A percentile compares a stretch with the other conserved stretches of the same genome.
These are phyloP conservation scores for Mycena metata DNA, from an alignment of 768 basidiomycete species.

Conservation along the genomic window DNA sequence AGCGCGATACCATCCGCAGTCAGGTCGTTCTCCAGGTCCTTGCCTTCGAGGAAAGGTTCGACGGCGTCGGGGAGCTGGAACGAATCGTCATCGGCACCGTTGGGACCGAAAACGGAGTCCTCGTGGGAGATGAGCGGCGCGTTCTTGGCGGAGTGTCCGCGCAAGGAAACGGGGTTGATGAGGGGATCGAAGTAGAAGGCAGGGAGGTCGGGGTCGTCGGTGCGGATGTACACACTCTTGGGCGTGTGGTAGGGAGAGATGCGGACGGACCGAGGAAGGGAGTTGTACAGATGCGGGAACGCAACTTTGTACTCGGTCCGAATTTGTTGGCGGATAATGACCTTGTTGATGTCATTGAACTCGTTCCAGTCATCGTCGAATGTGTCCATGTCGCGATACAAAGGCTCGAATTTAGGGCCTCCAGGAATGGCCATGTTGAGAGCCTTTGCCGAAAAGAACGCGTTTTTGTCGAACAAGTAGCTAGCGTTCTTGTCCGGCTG, in stretches of 20 bases:
- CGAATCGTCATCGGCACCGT: constrained; percentile 86
- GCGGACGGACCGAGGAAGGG: constrained; percentile 93
- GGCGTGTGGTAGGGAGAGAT: constrained; percentile 93
- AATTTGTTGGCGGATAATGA: constrained; percentile 98
- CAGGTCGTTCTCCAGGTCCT: constrained; percentile 86
- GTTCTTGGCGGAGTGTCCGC: constrained; percentile 88
- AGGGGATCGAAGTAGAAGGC: constrained; percentile 99
- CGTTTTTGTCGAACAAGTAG: constrained; percentile 97
- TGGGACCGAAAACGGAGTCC: constrained; percentile 91
- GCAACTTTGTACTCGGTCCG: constrained; percentile 99
- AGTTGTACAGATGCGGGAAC: constrained; percentile 99
- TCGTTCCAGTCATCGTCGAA: constrained; percentile 99
- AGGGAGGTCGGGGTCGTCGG: constrained; percentile 98
- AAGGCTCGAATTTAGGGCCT: constrained; percentile 97
- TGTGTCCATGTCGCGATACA: constrained; percentile 96
- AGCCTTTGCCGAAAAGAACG: constrained; percentile 98
- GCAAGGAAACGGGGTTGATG: constrained; percentile 96
- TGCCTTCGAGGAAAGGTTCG: constrained; percentile 84
- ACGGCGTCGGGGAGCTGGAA: constrained; percentile 87
- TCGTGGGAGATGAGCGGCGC: constrained; percentile 88
- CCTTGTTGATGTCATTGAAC: constrained; percentile 99
- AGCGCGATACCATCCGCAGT: constrained; percentile 97
- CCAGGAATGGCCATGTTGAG: constrained; percentile 98
- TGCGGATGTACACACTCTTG: constrained; percentile 99
- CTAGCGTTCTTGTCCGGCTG: constrained; percentile 91